These are phyloP conservation scores for Calonectria multiphialidica DNA, from an alignment of 2,329 filamentous ascomycete species.

Conservation along the genomic window DNA sequence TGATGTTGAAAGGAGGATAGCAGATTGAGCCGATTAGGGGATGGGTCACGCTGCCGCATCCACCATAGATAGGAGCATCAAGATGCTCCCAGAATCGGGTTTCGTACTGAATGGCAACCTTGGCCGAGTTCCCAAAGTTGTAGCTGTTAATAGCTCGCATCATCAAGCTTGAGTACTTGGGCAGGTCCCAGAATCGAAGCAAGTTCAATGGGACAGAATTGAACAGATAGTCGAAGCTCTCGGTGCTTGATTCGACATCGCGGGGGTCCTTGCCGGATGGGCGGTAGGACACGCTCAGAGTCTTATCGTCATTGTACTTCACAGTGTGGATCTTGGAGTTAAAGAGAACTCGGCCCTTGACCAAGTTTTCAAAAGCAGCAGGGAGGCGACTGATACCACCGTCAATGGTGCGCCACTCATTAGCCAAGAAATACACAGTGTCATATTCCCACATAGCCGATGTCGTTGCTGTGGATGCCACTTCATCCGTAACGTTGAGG, in stretches of 20 bases:
- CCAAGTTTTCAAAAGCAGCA: slow-evolving; percentile 49
- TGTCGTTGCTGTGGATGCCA: slow-evolving; percentile 37
- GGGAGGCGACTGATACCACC: slow-evolving; percentile 50
- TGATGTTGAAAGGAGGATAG: slow-evolving; percentile 34
- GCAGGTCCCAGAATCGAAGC: slow-evolving; percentile 52
- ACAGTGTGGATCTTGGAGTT: slow-evolving; percentile 39
- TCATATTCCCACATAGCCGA: slow-evolving; percentile 48
- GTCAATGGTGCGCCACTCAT: slow-evolving; percentile 45
- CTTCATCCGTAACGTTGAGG: slow-evolving; percentile 52
- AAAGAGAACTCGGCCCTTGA: slow-evolving; percentile 40
- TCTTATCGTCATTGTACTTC: slow-evolving; percentile 38
- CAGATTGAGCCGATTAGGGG: slow-evolving; percentile 35
- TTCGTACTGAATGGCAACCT: slow-evolving; percentile 67
- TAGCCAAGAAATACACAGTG: slow-evolving; percentile 42
- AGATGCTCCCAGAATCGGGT: slow-evolving; percentile 55
- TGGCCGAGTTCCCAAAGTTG: slow-evolving; percentile 42
- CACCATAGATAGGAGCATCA: slow-evolving; percentile 51
- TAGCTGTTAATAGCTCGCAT: slow-evolving; percentile 42
- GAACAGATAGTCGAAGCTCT: slow-evolving; percentile 53
- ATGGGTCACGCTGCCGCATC: slow-evolving; percentile 47
- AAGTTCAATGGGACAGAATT: slow-evolving; percentile 53
- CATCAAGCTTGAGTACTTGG: slow-evolving; percentile 47
- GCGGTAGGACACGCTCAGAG: slow-evolving; percentile 34
- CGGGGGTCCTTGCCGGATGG: slow-evolving; percentile 37
- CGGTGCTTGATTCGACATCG: slow-evolving; percentile 37